Evolutionary conservation across 2,329 filamentous ascomycete species (phyloP).

Genomic region (Gyromitra esculenta): DNA sequence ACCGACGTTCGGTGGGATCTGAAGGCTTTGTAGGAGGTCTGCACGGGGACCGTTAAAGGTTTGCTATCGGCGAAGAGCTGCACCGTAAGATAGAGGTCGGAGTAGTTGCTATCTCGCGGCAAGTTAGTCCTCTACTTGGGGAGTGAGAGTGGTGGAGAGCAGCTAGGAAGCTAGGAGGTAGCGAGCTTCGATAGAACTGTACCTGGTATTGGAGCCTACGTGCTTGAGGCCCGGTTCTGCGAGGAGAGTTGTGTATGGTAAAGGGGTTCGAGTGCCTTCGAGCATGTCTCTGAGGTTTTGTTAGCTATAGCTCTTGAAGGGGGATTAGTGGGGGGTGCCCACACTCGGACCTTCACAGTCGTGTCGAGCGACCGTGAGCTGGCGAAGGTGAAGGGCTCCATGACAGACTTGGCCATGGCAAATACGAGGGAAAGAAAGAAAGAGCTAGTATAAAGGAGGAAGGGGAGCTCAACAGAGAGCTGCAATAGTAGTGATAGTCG

Average conservation of each 20-base stretch:
- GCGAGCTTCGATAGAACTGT: slow-evolving; percentile 19
- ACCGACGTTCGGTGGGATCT: slow-evolving; percentile 73
- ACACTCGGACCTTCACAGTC: slow-evolving; percentile 61
- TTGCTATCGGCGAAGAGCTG: slow-evolving; percentile 98
- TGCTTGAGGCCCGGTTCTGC: slow-evolving; percentile 82
- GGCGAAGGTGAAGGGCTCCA: slow-evolving; percentile 97
- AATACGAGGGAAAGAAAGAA: not conserved
- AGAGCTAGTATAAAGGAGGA: not conserved
- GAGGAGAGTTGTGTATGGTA: slow-evolving; percentile 80
- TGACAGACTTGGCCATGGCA: slow-evolving; percentile 60
- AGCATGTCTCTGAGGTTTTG: slow-evolving; percentile 70
- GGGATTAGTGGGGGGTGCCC: slow-evolving; percentile 1
- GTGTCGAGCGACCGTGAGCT: slow-evolving; percentile 84
- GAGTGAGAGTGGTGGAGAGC: not conserved
- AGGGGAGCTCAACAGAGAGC: not conserved
- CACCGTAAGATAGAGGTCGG: slow-evolving; percentile 90
- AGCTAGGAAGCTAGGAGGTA: slow-evolving; percentile 25
- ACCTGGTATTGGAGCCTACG: slow-evolving; percentile 85
- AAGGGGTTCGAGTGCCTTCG: slow-evolving; percentile 79
- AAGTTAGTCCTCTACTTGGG: slow-evolving; percentile 47
- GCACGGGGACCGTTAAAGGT: slow-evolving; percentile 86
- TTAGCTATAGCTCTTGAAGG: slow-evolving; percentile 13
- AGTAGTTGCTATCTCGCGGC: slow-evolving; percentile 69
- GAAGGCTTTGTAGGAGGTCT: slow-evolving; percentile 93
- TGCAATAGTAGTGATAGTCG: not conserved